Evolutionary conservation across 1,284 basidiomycete species (phyloP), one percentile per base, ranked within the genome.

Genomic region (Boletus calvinii): DNA sequence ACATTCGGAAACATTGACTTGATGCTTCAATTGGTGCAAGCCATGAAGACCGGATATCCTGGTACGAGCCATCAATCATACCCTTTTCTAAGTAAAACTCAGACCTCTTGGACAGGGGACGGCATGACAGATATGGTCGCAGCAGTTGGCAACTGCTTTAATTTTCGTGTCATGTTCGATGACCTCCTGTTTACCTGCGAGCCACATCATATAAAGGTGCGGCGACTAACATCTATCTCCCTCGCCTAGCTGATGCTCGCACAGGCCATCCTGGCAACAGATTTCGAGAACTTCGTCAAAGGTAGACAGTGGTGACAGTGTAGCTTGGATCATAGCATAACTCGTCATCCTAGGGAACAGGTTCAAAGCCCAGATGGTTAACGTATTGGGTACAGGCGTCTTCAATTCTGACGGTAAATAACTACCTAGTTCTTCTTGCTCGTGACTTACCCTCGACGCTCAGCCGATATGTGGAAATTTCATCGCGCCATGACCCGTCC

Each of bases 401-500:
- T 79, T 79, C 58, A 78, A 77, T 52, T 72, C 72, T n/a, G 76
- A 77, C 48, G 75, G 75, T 60, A 51, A 38, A 59, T 29, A 35
- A 52, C 52, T n/a, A 12, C 20, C 1, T 18, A 18, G 5, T 35
- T n/a, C 11, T 22, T 15, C 17, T 52, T 11, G 2, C n/a, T 70
- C 2, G 2, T 32, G 22, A 38, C 3, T 18, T 37, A 50, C 7
- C 29, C 18, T 13, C 17, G 4, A 26, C 11, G 24, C 6, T 36
- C 24, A 72, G 70, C 65, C 17, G 68, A 73, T 2, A 71, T 72
- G 66, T 73, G 72, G 72, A 73, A 72, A 65, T 74, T 67, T 17
- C 79, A 81, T 57, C 72, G 79, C 22, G 65, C 70, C 1, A 77
- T 81, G 67, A 73, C 77, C 0, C 71, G 78, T 15, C 79, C 78